These are phyloP conservation scores for Daldinia bambusicola DNA, from an alignment of 495 filamentous ascomycete genomes.

Conservation along the genomic window DNA sequence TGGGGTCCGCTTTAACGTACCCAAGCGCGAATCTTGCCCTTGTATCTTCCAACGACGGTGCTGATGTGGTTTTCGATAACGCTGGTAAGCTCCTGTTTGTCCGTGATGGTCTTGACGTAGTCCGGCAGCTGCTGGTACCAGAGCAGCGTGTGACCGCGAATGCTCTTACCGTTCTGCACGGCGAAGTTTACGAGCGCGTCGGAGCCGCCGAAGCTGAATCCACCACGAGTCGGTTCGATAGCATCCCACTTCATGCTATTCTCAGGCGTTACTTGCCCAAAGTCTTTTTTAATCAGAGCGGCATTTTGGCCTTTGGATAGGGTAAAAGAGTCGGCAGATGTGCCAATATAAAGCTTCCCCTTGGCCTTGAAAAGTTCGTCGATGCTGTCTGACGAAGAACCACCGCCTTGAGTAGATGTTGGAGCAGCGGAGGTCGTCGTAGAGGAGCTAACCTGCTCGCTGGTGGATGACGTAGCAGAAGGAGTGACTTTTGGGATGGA, in stretches of 20 bases:
- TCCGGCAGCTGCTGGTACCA: slow-evolving; percentile 66
- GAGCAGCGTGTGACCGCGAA: slow-evolving; percentile 64
- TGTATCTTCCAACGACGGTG: slow-evolving; percentile 60
- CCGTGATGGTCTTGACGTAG: slow-evolving; percentile 59
- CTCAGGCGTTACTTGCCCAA: slow-evolving; percentile 64
- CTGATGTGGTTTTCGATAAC: slow-evolving; percentile 61
- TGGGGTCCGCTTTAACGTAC: slow-evolving; percentile 41
- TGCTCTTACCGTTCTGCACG: slow-evolving; percentile 54
- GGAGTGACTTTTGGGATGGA: background rate
- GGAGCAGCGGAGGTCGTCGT: background rate
- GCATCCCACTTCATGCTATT: slow-evolving; percentile 67
- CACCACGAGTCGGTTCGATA: slow-evolving; percentile 59
- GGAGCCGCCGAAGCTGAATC: slow-evolving; percentile 55
- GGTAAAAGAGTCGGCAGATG: slow-evolving; percentile 61
- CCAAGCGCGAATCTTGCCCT: slow-evolving; percentile 57
- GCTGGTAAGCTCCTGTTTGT: slow-evolving; percentile 55
- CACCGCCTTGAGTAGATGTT: background rate
- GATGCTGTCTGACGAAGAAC: slow-evolving; percentile 25
- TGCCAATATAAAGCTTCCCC: slow-evolving; percentile 69
- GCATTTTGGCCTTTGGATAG: slow-evolving; percentile 60
- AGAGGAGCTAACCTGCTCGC: background rate
- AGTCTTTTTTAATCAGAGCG: slow-evolving; percentile 62
- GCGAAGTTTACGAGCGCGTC: slow-evolving; percentile 63
- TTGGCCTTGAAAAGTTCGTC: slow-evolving; percentile 59
- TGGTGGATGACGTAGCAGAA: background rate